Evolutionary conservation across 192 early-diverging fungal genomes (phyloP).

Genomic region (Phlyctochytrium arcticum): DNA sequence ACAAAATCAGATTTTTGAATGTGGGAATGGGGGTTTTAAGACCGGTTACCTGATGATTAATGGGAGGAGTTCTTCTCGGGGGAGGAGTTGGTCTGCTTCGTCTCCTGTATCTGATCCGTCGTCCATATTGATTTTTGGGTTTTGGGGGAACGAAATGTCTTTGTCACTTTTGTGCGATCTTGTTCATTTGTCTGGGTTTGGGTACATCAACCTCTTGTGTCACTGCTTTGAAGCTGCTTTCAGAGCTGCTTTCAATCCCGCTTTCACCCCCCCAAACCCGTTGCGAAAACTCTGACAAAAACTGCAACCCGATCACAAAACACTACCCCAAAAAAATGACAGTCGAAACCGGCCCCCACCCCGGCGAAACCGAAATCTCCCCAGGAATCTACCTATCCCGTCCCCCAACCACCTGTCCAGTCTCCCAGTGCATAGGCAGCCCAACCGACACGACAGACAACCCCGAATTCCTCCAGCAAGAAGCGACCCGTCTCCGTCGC

Average conservation of each 20-base stretch:
- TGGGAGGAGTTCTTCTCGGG: constrained; percentile 31
- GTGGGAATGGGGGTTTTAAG: neutral
- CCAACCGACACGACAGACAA: neutral
- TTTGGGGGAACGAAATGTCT: neutral
- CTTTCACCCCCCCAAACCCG: neutral
- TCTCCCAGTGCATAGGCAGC: too few relatives aligned
- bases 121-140: neutral
- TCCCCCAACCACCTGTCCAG: neutral
- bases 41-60: constrained; percentile 43
- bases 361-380: neutral
- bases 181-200: neutral
- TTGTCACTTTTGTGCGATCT: neutral
- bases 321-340: too few relatives aligned
- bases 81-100: constrained; percentile 12
- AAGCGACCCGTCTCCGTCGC: constrained; percentile 8
- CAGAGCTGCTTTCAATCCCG: neutral
- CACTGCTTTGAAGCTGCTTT: neutral
- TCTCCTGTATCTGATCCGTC: constrained; percentile 7
- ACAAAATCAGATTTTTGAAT: constrained; percentile 46
- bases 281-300: neutral
- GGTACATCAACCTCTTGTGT: neutral
- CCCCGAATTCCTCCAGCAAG: neutral
- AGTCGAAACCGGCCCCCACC: neutral
- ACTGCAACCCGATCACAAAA: too few relatives aligned
- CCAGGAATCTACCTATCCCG: neutral